These are phyloP conservation scores for Stachybotrys elegans DNA, from an alignment of 2,329 filamentous ascomycete genomes.

Conservation along the genomic window DNA sequence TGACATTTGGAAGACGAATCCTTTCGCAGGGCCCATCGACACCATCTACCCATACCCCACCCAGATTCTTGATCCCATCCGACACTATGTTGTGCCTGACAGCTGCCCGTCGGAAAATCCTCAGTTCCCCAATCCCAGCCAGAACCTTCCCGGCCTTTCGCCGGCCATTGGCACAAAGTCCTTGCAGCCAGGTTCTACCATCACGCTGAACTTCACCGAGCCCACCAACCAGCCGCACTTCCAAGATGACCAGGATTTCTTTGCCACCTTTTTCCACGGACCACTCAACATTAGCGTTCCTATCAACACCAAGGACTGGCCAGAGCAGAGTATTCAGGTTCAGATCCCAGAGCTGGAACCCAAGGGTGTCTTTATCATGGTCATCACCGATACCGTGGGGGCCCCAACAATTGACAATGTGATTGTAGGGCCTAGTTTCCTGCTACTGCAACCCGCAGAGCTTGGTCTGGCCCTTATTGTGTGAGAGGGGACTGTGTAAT, in stretches of 20 bases:
- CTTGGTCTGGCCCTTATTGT: not conserved
- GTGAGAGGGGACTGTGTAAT: too few species aligned
- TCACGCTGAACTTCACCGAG: not conserved
- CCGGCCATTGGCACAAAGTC: not conserved
- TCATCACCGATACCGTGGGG: not conserved
- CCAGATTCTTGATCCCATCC: constrained; percentile 32
- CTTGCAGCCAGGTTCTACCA: not conserved
- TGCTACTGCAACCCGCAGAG: not conserved
- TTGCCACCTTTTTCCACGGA: not conserved
- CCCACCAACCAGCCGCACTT: not conserved
- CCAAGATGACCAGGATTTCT: not conserved
- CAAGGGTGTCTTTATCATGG: not conserved
- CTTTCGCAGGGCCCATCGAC: constrained; percentile 34
- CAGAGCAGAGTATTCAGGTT: not conserved
- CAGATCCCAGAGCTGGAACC: not conserved
- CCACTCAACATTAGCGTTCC: constrained; percentile 1
- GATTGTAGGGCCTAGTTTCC: not conserved
- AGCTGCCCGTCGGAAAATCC: constrained; percentile 1
- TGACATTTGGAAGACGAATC: constrained; percentile 25
- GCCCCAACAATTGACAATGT: not conserved
- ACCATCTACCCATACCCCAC: constrained; percentile 37
- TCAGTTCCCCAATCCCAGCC: not conserved
- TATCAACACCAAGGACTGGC: not conserved
- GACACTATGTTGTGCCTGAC: constrained; percentile 5
- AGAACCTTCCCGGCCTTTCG: not conserved